Evolutionary conservation across 495 filamentous ascomycete genomes (phyloP), one percentile per base, ranked within the genome.

Genomic region (Xylaria curta): DNA sequence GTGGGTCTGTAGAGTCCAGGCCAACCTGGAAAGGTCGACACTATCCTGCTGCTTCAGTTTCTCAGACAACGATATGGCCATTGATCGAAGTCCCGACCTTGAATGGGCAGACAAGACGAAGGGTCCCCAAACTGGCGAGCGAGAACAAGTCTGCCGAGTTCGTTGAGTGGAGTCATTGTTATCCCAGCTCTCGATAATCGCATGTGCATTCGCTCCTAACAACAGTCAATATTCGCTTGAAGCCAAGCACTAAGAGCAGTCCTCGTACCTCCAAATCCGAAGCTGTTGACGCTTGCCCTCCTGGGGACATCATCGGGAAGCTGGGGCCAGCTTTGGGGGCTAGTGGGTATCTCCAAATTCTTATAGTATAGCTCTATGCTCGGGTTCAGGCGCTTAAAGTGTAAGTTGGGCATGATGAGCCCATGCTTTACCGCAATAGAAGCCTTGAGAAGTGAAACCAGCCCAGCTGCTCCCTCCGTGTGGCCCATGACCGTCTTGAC

Each of bases 401-500:
- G 84, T 2, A 90, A 68, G 67, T 89, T 93, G 0, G 89, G 87
- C 0, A 89, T 87, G 12, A 93, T 82, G 0, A 78, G 64, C 1
- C 75, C 77, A 65, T 90, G 74, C 69, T 87, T 80, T 56, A 93
- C 77, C 5, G 86, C 80, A n/a, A 87, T 70, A 0, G 86, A 81
- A 1, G 85, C 83, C 78, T 91, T 91, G 3, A 92, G 76, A 0
- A 91, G 38, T 1, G 84, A 83, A 1, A 90, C 91, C 28, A 89
- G 72, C 4, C 87, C 86, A 49, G 81, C 81, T 0, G 82, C 78
- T 0, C 85, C 62, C 61, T 90, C 88, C 0, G 83, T 85, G 71
- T 89, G 88, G n/a, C 89, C 88, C 62, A 90, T 81, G 3, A 89
- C 78, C 0, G 86, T 89, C 74, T 91, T 90, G 60, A 90, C 78